Percentiles rank a stretch among this genome's conserved stretches.
These are phyloP conservation scores for Lachnellula arida DNA, from an alignment of 2,329 filamentous ascomycete species.

Conservation along the genomic window DNA sequence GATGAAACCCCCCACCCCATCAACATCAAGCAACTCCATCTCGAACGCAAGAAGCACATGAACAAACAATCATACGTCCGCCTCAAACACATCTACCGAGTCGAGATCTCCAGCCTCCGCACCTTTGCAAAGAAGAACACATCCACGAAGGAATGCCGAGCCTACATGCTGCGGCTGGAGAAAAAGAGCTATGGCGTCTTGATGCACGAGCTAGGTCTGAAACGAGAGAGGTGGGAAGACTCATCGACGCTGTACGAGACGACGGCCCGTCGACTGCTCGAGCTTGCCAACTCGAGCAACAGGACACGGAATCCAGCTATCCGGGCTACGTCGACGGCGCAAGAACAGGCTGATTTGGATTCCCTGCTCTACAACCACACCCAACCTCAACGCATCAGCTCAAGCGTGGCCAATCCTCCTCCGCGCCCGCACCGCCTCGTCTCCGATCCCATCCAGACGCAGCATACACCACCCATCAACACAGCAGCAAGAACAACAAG, in stretches of 20 bases:
- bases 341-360: too few relatives aligned
- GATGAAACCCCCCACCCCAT: not conserved
- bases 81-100: slow-evolving; percentile 13
- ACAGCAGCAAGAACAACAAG: too few relatives aligned
- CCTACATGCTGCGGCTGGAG: slow-evolving; percentile 9
- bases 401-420: too few relatives aligned
- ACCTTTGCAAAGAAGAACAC: not conserved
- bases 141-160: slow-evolving; percentile 1
- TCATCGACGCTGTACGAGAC: not conserved
- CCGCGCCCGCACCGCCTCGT: too few relatives aligned
- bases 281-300: not conserved
- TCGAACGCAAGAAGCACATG: slow-evolving; percentile 10
- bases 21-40: slow-evolving; percentile 6
- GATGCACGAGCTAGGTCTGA: slow-evolving; percentile 3
- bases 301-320: too few relatives aligned
- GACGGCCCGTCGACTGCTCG: not conserved
- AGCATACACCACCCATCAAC: too few relatives aligned
- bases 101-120: slow-evolving; percentile 1
- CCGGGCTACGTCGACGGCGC: too few relatives aligned
- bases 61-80: slow-evolving; percentile 19
- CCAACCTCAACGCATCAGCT: too few relatives aligned
- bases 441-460: too few relatives aligned
- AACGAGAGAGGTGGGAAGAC: not conserved
- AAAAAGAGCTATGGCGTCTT: slow-evolving; percentile 9
- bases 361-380: too few relatives aligned